Evolutionary conservation across 1,284 basidiomycete genomes (phyloP).

Genomic region (Phenoliferia sp.): DNA sequence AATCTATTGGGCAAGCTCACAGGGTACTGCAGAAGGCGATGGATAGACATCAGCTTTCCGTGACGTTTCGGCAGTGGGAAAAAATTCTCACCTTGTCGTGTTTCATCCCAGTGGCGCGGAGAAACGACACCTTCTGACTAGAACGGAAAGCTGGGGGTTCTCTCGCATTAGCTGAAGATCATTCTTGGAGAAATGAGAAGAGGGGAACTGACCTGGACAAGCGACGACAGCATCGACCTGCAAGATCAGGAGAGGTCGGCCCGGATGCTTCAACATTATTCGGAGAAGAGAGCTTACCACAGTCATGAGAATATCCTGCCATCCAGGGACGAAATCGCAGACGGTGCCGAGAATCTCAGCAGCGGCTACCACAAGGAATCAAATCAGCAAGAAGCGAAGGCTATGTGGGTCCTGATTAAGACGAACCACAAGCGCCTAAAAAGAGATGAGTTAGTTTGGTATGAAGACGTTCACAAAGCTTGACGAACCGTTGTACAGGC

Average conservation of each 20-base stretch:
- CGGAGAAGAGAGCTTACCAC: neutral
- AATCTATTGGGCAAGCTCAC: neutral
- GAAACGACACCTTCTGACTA: conserved; percentile 10
- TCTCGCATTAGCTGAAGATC: neutral
- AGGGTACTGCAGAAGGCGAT: neutral
- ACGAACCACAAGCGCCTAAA: conserved; percentile 3
- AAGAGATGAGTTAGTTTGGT: neutral
- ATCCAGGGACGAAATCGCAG: neutral
- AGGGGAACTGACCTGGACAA: conserved; percentile 7
- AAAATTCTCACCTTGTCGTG: neutral
- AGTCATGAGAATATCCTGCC: conserved; percentile 14
- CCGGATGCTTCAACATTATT: neutral
- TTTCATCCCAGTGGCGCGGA: conserved; percentile 4
- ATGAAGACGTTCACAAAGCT: neutral
- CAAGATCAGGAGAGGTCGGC: too few species aligned
- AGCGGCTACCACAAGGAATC: neutral
- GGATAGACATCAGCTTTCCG: neutral
- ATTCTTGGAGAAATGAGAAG: neutral
- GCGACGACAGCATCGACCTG: conserved; percentile 18
- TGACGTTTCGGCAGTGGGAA: neutral
- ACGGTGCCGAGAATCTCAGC: conserved; percentile 20
- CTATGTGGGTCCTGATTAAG: too few species aligned
- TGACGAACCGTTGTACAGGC: conserved; percentile 13
- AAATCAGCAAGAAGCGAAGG: neutral
- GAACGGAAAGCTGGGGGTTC: conserved; percentile 6